These are phyloP conservation scores for Yamadazyma trypodendri DNA, from an alignment of 1,139 yeast species.

Conservation along the genomic window DNA sequence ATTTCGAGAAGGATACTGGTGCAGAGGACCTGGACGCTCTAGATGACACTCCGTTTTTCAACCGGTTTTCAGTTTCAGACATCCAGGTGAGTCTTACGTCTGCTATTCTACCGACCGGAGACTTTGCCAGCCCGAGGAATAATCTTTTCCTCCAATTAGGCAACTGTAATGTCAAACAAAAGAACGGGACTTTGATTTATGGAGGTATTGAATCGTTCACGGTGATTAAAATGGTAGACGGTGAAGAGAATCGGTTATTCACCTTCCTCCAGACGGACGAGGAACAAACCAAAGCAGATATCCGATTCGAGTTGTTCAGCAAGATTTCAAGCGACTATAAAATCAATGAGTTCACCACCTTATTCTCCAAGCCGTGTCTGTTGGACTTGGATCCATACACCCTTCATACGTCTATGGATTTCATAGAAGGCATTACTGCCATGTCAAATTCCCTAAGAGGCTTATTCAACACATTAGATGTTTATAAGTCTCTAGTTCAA, in stretches of 20 bases:
- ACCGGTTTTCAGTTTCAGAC: conserved; percentile 30
- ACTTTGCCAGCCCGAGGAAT: conserved; percentile 29
- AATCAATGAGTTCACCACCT: conserved; percentile 37
- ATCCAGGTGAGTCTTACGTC: conserved; percentile 45
- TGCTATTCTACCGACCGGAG: conserved; percentile 38
- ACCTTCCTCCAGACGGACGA: conserved; percentile 16
- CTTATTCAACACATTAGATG: conserved; percentile 14
- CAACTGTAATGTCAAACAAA: conserved; percentile 32
- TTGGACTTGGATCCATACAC: conserved; percentile 29
- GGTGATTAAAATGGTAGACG: conserved; percentile 20
- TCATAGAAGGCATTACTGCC: conserved; percentile 19
- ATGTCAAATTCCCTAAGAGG: conserved; percentile 10
- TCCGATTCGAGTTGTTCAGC: conserved; percentile 50
- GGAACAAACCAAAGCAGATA: conserved; percentile 39
- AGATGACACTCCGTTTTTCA: too few relatives aligned
- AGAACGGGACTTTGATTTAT: conserved; percentile 37
- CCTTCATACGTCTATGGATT: conserved; percentile 9
- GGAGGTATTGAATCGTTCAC: conserved; percentile 46
- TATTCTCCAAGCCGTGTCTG: conserved; percentile 44
- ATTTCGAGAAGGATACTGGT: conserved; percentile 4
- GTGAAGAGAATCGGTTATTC: conserved; percentile 20
- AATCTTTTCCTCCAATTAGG: conserved; percentile 23
- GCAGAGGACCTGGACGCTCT: neutral
- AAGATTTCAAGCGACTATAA: conserved; percentile 20
- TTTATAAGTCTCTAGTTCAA: conserved; percentile 6